phyloP scores from a whole-genome alignment of 495 filamentous ascomycete species.

The Amniculicola lignicola region DNA sequence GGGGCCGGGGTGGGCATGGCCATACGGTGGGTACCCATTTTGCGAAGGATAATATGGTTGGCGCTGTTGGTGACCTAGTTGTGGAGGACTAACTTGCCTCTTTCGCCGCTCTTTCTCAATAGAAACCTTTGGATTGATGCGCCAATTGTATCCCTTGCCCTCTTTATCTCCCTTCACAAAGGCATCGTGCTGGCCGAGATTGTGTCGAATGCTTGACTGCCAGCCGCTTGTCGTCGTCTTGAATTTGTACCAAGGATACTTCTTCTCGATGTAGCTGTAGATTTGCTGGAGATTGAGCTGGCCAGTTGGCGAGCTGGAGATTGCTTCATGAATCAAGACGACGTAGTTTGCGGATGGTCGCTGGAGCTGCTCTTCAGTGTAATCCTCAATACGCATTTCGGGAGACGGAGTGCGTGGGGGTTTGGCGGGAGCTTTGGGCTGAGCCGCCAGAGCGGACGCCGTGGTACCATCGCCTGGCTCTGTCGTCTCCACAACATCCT shows the following conservation, averaged over 20 bases:
- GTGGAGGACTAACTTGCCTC: constrained; percentile 34
- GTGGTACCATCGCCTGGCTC: constrained; percentile 29
- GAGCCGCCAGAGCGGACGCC: constrained; percentile 55
- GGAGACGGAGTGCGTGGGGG: constrained; percentile 68
- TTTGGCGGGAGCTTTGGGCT: constrained; percentile 58
- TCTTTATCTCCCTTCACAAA: constrained; percentile 75
- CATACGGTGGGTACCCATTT: constrained; percentile 19
- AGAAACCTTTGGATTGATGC: constrained; percentile 36
- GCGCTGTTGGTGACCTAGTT: constrained; percentile 14
- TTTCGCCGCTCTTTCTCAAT: constrained; percentile 43
- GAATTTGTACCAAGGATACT: constrained; percentile 89
- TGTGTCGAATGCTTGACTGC: constrained; percentile 97
- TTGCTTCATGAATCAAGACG: constrained; percentile 82
- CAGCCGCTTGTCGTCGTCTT: constrained; percentile 77
- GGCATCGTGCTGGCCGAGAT: constrained; percentile 81
- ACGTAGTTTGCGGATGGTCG: constrained; percentile 88
- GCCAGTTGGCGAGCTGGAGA: constrained; percentile 65
- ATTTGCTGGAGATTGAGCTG: constrained; percentile 88
- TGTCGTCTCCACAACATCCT: constrained; percentile 15
- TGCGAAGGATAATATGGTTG: constrained; percentile 21
- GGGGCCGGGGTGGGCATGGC: background rate
- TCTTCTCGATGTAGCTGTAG: constrained; percentile 80
- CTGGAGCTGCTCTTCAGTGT: constrained; percentile 77
- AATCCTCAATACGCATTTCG: constrained; percentile 68
- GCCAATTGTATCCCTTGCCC: constrained; percentile 44